Evolutionary conservation across 768 basidiomycete species (phyloP).

Genomic region (Russula earlei): DNA sequence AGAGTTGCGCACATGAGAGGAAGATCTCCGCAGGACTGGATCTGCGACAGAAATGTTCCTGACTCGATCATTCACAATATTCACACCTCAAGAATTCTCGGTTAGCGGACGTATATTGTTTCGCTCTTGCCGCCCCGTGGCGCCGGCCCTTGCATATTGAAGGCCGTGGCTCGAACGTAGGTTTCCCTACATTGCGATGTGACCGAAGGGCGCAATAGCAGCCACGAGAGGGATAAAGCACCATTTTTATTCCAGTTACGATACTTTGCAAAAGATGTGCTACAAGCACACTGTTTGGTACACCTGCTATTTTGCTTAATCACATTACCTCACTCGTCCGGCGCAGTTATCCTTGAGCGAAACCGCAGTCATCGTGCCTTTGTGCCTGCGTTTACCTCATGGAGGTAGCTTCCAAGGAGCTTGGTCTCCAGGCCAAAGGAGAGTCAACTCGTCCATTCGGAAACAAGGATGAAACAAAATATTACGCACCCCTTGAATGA

Average conservation of each 20-base stretch:
- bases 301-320: neutral
- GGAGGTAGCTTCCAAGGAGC: conserved; percentile 15
- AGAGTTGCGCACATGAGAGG: no score
- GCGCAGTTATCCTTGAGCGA: neutral
- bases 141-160: no score
- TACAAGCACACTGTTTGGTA: neutral
- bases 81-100: no score
- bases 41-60: neutral
- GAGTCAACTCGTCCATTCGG: neutral
- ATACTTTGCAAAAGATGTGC: neutral
- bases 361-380: neutral
- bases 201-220: no score
- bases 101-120: no score
- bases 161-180: no score
- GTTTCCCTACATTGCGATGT: neutral
- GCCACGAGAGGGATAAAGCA: neutral
- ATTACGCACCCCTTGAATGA: conserved; percentile 64
- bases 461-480: neutral
- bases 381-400: neutral
- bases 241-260: neutral
- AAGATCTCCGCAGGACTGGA: neutral
- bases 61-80: no score
- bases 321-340: neutral
- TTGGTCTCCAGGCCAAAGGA: neutral
- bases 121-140: no score